A percentile compares a stretch with the other conserved stretches of the same genome.
Evolutionary conservation across 1,139 yeast genomes (phyloP).

Genomic region (Yamadazyma oceani): DNA sequence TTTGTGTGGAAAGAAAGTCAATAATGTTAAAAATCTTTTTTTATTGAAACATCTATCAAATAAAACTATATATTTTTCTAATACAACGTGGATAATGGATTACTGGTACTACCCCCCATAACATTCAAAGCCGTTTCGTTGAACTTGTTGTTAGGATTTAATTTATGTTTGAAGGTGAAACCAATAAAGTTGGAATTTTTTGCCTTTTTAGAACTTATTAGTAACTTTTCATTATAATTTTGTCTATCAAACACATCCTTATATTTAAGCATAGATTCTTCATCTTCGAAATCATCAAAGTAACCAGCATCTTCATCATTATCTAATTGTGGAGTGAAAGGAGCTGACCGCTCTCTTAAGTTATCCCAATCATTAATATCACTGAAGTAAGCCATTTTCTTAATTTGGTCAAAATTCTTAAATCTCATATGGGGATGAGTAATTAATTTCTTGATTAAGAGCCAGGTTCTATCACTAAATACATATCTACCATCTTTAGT

Average conservation of each 20-base stretch:
- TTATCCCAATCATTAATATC: constrained; percentile 70
- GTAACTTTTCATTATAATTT: constrained; percentile 77
- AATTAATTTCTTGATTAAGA: constrained; percentile 71
- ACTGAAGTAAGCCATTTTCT: constrained; percentile 74
- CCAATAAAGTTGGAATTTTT: constrained; percentile 71
- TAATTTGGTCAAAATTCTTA: constrained; percentile 77
- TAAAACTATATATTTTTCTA: constrained; percentile 13
- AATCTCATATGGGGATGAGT: constrained; percentile 78
- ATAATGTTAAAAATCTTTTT: neutral
- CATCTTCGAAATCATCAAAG: constrained; percentile 96
- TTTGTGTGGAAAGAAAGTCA: constrained; percentile 53
- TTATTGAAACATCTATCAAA: constrained; percentile 3
- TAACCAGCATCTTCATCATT: constrained; percentile 98
- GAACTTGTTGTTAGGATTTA: constrained; percentile 58
- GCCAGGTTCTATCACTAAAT: constrained; percentile 97
- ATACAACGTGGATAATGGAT: constrained; percentile 50
- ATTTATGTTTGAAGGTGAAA: constrained; percentile 90
- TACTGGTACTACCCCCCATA: constrained; percentile 17
- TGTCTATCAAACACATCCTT: constrained; percentile 94
- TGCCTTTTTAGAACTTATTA: constrained; percentile 52
- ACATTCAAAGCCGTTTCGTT: constrained; percentile 43
- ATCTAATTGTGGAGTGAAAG: constrained; percentile 95
- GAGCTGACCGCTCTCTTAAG: constrained; percentile 74
- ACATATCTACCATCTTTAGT: constrained; percentile 90
- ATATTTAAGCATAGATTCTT: constrained; percentile 95